Evolutionary conservation across 768 basidiomycete genomes (phyloP).

Genomic region (Boletus fagicola): DNA sequence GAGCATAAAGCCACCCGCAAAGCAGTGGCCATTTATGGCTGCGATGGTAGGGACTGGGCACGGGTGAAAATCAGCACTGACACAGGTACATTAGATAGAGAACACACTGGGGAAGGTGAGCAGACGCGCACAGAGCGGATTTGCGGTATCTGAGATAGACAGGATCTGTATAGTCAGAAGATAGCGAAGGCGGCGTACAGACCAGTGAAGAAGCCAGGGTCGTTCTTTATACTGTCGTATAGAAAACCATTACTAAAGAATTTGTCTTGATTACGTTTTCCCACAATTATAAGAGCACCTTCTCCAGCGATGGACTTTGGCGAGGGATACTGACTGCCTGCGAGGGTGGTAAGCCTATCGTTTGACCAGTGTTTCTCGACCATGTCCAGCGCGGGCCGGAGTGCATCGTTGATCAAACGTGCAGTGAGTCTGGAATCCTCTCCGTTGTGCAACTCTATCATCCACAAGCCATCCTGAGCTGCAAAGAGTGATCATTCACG

Average conservation of each 20-base stretch:
- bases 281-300: constrained; percentile 76
- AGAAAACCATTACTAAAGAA: constrained; percentile 88
- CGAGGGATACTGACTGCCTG: constrained; percentile 42
- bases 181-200: constrained; percentile 15
- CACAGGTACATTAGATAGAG: background rate
- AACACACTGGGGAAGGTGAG: constrained; percentile 73
- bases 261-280: constrained; percentile 73
- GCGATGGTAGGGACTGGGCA: constrained; percentile 72
- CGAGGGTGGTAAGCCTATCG: constrained; percentile 44
- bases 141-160: constrained; percentile 56
- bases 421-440: constrained; percentile 68
- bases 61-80: constrained; percentile 1
- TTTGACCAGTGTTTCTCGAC: constrained; percentile 73
- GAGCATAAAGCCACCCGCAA: constrained; percentile 80
- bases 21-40: constrained; percentile 83
- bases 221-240: constrained; percentile 47
- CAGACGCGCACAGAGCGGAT: constrained; percentile 67
- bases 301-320: constrained; percentile 38
- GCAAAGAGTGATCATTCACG: background rate
- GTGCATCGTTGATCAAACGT: constrained; percentile 52
- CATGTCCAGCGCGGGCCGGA: constrained; percentile 68
- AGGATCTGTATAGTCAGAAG: background rate
- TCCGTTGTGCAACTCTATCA: constrained; percentile 80
- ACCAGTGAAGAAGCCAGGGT: constrained; percentile 70
- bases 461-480: constrained; percentile 59